A percentile compares a stretch with the other conserved stretches of the same genome.
phyloP scores from a whole-genome alignment of 306 rosid species.

The Castanopsis chinensis region DNA sequence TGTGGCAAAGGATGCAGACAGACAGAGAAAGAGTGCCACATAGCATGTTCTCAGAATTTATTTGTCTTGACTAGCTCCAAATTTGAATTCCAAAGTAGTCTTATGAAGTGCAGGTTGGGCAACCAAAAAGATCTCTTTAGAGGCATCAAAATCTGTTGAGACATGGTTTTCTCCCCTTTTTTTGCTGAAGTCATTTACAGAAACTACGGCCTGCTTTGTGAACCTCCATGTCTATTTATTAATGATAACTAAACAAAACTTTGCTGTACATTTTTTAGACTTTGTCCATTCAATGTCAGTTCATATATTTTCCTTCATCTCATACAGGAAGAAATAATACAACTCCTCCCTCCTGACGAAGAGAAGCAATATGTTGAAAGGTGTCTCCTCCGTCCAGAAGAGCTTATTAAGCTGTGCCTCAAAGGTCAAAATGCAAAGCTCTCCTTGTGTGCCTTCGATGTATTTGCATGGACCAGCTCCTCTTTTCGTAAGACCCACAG shows the following conservation, averaged over 20 bases:
- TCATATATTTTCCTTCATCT: slow-evolving; percentile 16
- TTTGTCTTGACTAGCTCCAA: too few species aligned
- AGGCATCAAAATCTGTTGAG: neutral
- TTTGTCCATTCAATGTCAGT: slow-evolving; percentile 19
- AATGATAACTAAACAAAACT: slow-evolving; percentile 14
- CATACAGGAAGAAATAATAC: slow-evolving; percentile 67
- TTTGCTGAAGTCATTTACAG: neutral
- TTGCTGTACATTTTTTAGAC: neutral
- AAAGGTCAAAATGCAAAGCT: slow-evolving; percentile 53
- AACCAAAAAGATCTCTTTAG: too few species aligned
- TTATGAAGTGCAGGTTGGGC: too few species aligned
- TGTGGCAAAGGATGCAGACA: neutral
- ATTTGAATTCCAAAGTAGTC: too few species aligned
- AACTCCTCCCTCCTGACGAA: slow-evolving; percentile 37
- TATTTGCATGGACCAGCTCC: slow-evolving; percentile 86
- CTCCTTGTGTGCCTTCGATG: slow-evolving; percentile 63
- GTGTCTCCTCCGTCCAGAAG: slow-evolving; percentile 72
- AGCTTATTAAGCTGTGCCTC: slow-evolving; percentile 72
- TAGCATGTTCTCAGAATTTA: too few species aligned
- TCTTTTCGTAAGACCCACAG: slow-evolving; percentile 61
- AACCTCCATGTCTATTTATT: too few species aligned
- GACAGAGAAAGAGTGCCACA: too few species aligned
- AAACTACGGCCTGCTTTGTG: neutral
- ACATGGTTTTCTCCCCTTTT: neutral
- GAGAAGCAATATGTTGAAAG: slow-evolving; percentile 52